phyloP scores from a whole-genome alignment of 2,329 filamentous ascomycete genomes.

The Diplodia scrobiculata region DNA sequence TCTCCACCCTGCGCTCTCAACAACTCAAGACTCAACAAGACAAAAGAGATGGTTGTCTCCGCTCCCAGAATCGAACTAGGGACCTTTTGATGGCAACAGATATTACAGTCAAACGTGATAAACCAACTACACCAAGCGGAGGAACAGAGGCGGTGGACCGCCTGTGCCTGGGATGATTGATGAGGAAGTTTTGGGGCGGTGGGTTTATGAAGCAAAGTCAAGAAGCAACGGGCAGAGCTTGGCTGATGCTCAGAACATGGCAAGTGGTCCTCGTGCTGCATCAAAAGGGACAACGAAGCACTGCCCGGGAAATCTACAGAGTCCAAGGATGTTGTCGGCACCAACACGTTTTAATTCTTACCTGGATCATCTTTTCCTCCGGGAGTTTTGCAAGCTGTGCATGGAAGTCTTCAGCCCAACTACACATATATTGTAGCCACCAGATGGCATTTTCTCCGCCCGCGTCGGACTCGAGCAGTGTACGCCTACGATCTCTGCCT shows the following conservation, averaged over 20 bases:
- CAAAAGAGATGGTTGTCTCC: neutral
- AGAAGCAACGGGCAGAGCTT: no score
- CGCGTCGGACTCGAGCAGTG: conserved; percentile 45
- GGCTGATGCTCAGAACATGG: no score
- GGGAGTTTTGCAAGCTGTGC: conserved; percentile 40
- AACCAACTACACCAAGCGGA: conserved; percentile 9
- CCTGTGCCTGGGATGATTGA: no score
- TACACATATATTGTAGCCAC: conserved; percentile 46
- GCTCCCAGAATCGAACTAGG: conserved; percentile 25
- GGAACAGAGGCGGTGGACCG: no score
- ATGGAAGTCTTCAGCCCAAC: conserved; percentile 42
- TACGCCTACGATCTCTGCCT: conserved; percentile 46
- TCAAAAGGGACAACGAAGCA: no score
- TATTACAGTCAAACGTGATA: conserved; percentile 23
- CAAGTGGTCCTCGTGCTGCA: no score
- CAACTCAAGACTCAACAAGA: no score
- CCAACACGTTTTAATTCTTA: conserved; percentile 32
- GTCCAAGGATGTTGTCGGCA: no score
- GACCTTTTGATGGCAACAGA: conserved; percentile 19
- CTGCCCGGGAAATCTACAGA: no score
- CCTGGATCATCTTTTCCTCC: conserved; percentile 42
- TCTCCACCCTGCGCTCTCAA: no score
- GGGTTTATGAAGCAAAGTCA: no score
- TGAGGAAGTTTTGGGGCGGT: no score
- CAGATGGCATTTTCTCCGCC: conserved; percentile 46